Conservation (phyloP, 2,329 filamentous ascomycete species). For the Rosellinia necatrix region DNA sequence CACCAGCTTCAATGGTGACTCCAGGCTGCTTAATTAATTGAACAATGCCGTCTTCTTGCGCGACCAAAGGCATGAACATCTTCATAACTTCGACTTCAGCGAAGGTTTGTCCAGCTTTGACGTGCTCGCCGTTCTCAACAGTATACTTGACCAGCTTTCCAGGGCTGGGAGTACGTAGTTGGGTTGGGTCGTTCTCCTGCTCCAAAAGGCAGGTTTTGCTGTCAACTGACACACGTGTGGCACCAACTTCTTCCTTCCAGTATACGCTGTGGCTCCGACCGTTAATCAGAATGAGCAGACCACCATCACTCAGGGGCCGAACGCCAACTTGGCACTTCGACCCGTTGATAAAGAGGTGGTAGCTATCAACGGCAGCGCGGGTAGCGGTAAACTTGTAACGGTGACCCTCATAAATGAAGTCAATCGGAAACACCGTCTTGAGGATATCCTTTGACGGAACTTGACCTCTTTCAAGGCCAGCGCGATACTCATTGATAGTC, state of each 20-base stretch:
- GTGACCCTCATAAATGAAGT: slow-evolving; percentile 97
- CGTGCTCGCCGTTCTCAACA: slow-evolving; percentile 91
- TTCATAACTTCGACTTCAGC: slow-evolving; percentile 99
- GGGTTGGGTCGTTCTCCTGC: slow-evolving; percentile 98
- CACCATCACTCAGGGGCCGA: slow-evolving; percentile 89
- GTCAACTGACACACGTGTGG: slow-evolving; percentile 93
- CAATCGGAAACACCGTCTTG: slow-evolving; percentile 95
- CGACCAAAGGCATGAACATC: slow-evolving; percentile 99
- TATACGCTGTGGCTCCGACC: slow-evolving; percentile 98
- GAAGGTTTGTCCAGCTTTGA: slow-evolving; percentile 89
- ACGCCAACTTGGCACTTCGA: slow-evolving; percentile 95
- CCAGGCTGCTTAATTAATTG: slow-evolving; percentile 99
- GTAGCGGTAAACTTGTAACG: slow-evolving; percentile 99
- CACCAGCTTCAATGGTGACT: slow-evolving; percentile 94
- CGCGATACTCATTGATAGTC: slow-evolving; percentile 84
- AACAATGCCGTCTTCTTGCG: slow-evolving; percentile 92
- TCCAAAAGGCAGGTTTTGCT: slow-evolving; percentile 97
- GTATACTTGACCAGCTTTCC: slow-evolving; percentile 98
- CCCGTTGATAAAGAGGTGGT: slow-evolving; percentile 98
- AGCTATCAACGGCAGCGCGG: slow-evolving; percentile 87
- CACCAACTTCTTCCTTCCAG: slow-evolving; percentile 98
- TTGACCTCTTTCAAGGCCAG: slow-evolving; percentile 93
- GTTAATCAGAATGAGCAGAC: slow-evolving; percentile 85
- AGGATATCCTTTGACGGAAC: slow-evolving; percentile 95
- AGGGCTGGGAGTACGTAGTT: slow-evolving; percentile 90